Evolutionary conservation across 345 rosid species (phyloP).

Genomic region (Eucalyptus urophylla): DNA sequence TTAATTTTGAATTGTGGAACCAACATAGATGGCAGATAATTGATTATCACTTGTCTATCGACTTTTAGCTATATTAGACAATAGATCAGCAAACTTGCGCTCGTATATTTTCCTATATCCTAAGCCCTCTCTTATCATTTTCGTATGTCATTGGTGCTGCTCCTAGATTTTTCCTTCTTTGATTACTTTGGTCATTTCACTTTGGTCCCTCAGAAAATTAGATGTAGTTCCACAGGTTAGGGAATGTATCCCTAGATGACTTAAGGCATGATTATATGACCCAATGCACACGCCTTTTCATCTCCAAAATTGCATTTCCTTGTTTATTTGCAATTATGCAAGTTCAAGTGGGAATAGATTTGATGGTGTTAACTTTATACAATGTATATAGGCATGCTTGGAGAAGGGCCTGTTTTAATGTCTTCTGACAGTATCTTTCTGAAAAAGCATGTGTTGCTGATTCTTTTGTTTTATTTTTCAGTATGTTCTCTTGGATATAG

Average conservation of each 20-base stretch:
- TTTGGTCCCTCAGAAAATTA: neutral
- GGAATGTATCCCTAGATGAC: neutral
- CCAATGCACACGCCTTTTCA: neutral
- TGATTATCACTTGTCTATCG: neutral
- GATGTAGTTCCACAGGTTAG: neutral
- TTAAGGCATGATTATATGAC: neutral
- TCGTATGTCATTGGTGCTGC: neutral
- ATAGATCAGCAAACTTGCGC: neutral
- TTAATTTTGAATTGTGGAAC: neutral
- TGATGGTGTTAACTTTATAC: neutral
- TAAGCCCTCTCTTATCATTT: neutral
- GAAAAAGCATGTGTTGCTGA: neutral
- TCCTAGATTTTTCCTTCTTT: neutral
- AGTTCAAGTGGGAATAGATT: neutral
- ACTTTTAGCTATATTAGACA: neutral
- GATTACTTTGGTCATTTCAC: neutral
- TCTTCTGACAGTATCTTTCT: neutral
- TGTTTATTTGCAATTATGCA: neutral
- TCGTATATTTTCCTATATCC: neutral
- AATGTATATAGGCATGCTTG: neutral
- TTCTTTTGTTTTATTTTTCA: conserved; percentile 12
- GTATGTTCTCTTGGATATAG: conserved; percentile 51
- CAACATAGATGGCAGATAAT: neutral
- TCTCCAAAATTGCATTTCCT: neutral
- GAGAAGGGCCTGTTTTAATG: neutral